A percentile compares a stretch with the other conserved stretches of the same genome.
phyloP scores from a whole-genome alignment of 768 basidiomycete genomes.

The Gelatoporia subvermispora region DNA sequence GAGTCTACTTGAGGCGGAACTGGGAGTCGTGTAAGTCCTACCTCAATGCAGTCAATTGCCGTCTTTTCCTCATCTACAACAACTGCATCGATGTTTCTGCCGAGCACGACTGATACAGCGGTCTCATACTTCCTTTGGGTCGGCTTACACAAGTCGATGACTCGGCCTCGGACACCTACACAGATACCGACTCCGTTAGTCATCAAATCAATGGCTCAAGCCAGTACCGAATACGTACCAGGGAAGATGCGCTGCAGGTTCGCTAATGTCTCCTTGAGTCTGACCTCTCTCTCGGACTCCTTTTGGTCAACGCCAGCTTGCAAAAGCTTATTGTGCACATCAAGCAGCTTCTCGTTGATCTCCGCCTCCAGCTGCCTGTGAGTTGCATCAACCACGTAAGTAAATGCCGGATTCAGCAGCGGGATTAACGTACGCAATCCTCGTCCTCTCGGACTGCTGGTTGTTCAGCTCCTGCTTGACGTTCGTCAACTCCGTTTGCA shows the following conservation, averaged over 20 bases:
- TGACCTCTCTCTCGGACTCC: slow-evolving; percentile 79
- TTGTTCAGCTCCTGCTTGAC: slow-evolving; percentile 80
- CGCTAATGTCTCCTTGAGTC: slow-evolving; percentile 79
- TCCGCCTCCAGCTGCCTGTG: slow-evolving; percentile 84
- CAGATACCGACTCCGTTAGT: neutral
- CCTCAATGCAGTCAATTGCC: slow-evolving; percentile 96
- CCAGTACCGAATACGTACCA: slow-evolving; percentile 37
- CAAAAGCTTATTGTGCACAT: slow-evolving; percentile 75
- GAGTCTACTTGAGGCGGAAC: neutral
- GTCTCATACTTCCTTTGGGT: slow-evolving; percentile 88
- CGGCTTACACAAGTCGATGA: slow-evolving; percentile 93
- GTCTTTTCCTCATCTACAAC: slow-evolving; percentile 97
- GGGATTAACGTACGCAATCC: slow-evolving; percentile 56
- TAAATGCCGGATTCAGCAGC: neutral
- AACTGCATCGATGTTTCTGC: slow-evolving; percentile 91
- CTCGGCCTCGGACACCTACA: slow-evolving; percentile 84
- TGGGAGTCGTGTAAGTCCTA: slow-evolving; percentile 25
- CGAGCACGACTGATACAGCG: slow-evolving; percentile 87
- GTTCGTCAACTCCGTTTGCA: slow-evolving; percentile 57
- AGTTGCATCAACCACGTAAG: neutral
- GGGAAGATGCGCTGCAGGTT: slow-evolving; percentile 88
- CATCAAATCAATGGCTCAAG: neutral
- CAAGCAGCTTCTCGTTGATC: slow-evolving; percentile 85
- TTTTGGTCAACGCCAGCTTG: slow-evolving; percentile 88
- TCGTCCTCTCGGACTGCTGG: slow-evolving; percentile 75